These are phyloP conservation scores for Neurospora sp. DNA, from an alignment of 495 filamentous ascomycete species.

Conservation along the genomic window DNA sequence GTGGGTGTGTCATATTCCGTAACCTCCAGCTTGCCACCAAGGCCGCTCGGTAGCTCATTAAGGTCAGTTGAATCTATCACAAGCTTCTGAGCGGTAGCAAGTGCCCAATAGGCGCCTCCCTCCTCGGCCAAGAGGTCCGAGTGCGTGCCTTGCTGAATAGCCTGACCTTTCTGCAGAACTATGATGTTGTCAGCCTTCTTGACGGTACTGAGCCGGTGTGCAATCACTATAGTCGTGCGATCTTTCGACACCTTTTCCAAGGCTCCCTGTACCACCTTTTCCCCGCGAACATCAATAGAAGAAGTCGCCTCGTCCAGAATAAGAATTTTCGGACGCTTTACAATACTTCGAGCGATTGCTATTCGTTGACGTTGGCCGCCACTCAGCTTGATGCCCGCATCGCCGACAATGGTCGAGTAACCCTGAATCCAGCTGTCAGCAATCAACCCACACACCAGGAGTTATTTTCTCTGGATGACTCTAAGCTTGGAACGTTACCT, in stretches of 20 bases:
- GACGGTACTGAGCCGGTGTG: constrained; percentile 50
- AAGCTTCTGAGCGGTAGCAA: constrained; percentile 44
- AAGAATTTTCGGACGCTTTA: constrained; percentile 71
- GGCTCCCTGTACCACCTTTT: constrained; percentile 48
- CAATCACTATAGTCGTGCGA: constrained; percentile 53
- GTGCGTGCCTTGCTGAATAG: constrained; percentile 64
- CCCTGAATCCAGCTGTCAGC: constrained; percentile 21
- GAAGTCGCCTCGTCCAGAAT: constrained; percentile 78
- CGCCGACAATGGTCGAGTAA: constrained; percentile 55
- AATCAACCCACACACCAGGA: not conserved
- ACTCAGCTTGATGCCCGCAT: constrained; percentile 49
- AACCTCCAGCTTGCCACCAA: constrained; percentile 13
- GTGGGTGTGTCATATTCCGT: constrained; percentile 26
- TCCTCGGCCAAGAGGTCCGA: constrained; percentile 48
- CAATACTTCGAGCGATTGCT: constrained; percentile 59
- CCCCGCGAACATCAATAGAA: constrained; percentile 47
- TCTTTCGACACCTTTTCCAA: constrained; percentile 44
- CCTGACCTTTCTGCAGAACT: constrained; percentile 47
- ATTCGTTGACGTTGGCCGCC: constrained; percentile 57
- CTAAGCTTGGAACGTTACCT: constrained; percentile 14
- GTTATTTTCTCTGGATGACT: not conserved
- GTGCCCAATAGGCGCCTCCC: constrained; percentile 44
- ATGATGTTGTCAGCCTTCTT: constrained; percentile 58
- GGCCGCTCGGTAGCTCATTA: constrained; percentile 2
- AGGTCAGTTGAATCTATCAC: constrained; percentile 8